Percentiles rank a stretch among this genome's conserved stretches.
phyloP scores from a whole-genome alignment of 73 alveolate genomes.

The Effrenium voratum region DNA sequence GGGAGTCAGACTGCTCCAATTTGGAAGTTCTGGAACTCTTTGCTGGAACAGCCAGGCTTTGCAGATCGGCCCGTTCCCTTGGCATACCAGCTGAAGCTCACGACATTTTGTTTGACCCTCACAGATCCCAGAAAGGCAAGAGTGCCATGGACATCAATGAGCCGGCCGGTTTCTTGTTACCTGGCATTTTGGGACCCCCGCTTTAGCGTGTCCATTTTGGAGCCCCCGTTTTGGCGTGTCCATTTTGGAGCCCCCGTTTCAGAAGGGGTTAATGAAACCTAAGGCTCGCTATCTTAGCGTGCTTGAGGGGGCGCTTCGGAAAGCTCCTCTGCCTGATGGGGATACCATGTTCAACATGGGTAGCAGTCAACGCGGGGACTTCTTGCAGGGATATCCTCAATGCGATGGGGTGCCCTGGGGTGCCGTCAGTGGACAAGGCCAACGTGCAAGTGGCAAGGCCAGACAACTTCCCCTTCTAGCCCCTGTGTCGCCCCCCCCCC shows the following conservation, averaged over 20 bases:
- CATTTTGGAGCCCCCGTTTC: neutral
- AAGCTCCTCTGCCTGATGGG: slow-evolving; percentile 8
- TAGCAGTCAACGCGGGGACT: neutral
- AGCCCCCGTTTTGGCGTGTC: neutral
- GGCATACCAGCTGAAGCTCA: slow-evolving; percentile 21
- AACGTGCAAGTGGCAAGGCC: neutral
- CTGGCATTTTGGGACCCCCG: neutral
- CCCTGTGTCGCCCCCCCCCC: neutral
- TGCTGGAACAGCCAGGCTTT: neutral
- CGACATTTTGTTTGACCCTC: neutral
- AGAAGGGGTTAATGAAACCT: neutral
- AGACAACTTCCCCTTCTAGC: neutral
- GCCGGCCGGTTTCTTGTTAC: neutral
- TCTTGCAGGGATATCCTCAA: neutral
- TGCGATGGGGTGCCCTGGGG: neutral
- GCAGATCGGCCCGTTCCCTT: neutral
- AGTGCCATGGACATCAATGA: neutral
- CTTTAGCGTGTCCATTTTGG: neutral
- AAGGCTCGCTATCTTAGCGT: neutral
- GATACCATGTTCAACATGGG: neutral
- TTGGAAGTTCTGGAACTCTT: slow-evolving; percentile 2
- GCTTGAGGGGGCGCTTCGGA: neutral
- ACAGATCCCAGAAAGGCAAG: neutral
- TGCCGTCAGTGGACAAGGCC: neutral
- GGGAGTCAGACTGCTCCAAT: neutral